A percentile compares a stretch with the other conserved stretches of the same genome.
These are phyloP conservation scores for Striga asiatica DNA, from an alignment of 257 asterid species.

Conservation along the genomic window DNA sequence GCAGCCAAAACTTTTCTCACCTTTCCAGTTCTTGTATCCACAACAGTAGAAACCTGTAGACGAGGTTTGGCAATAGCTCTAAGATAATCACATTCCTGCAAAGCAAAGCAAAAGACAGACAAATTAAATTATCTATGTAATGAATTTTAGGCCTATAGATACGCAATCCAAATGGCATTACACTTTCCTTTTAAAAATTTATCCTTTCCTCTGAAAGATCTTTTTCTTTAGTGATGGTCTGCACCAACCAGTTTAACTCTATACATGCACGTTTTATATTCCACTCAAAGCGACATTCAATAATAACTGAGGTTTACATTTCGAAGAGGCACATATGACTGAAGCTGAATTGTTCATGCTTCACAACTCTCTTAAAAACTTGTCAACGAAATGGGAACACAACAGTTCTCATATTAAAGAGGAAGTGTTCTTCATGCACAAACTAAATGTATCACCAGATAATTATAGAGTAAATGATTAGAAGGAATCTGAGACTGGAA, in stretches of 20 bases:
- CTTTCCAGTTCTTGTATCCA: constrained; percentile 82
- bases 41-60: constrained; percentile 67
- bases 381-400: no score
- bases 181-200: not conserved
- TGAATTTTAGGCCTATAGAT: not conserved
- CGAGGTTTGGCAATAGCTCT: constrained; percentile 65
- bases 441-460: no score
- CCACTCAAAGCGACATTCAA: not conserved
- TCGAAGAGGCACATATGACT: not conserved
- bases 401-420: no score
- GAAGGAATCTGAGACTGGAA: no score
- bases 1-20: constrained; percentile 28
- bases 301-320: not conserved
- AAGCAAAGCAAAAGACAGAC: constrained; percentile 10
- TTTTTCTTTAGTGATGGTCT: not conserved
- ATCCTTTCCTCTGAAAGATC: not conserved
- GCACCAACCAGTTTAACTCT: not conserved
- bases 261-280: not conserved
- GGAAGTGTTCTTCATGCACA: no score
- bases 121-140: constrained; percentile 8
- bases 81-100: constrained; percentile 84
- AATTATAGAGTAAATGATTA: no score
- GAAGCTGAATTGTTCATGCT: not conserved
- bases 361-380: no score
- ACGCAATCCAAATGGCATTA: not conserved